Base-by-base conservation (phyloP, 2,329 filamentous ascomycete species). In the Cytospora mali region DNA sequence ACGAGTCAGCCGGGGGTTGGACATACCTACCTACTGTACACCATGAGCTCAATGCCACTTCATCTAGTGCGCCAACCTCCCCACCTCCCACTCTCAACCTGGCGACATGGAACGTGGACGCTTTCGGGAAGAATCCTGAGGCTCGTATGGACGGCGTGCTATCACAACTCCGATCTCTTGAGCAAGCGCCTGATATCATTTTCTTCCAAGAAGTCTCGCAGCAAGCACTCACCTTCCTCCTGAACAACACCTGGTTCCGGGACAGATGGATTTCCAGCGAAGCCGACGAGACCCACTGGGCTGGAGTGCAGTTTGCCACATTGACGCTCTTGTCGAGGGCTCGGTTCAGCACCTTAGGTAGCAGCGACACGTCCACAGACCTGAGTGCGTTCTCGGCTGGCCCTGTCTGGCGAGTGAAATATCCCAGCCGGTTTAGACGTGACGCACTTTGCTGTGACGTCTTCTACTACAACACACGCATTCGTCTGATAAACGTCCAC, bases 401-500 rank as follows among this genome's bases (percentile, higher is more conserved):
- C 4, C 66, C 71, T 1, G 58, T 77, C 2, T 77, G 71, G 69
- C 69, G 72, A 28, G 67, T 75, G 25, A 67, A 67, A 1, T 74
- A 69, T 39, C 70, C 69, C 1, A 75, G 71, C 55, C 69, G 67
- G 14, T 77, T 71, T 55, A 67, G 60, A 11, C 68, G 74, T 31
- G 69, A 75, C 63, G 75, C 74, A 1, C 69, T 77, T 6, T 77
- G 73, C 61, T 75, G 75, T 62, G 74, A 77, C 46, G 29, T 76
- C 10, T 60, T 71, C 14, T 28, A 72, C 11, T 64, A 62, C 13
- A 48, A 16, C 2, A 59, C 35, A 27, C 66, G 66, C 31, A 55
- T 73, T 27, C 72, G 72, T 9, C 69, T 78, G n/a, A 58, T 75
- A 59, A 78, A 79, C 33, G 74, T 79, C 14, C 75, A 79, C 58